Evolutionary conservation across 768 basidiomycete genomes (phyloP), one percentile per base, ranked within the genome.

Genomic region (Tricholoma sp.): DNA sequence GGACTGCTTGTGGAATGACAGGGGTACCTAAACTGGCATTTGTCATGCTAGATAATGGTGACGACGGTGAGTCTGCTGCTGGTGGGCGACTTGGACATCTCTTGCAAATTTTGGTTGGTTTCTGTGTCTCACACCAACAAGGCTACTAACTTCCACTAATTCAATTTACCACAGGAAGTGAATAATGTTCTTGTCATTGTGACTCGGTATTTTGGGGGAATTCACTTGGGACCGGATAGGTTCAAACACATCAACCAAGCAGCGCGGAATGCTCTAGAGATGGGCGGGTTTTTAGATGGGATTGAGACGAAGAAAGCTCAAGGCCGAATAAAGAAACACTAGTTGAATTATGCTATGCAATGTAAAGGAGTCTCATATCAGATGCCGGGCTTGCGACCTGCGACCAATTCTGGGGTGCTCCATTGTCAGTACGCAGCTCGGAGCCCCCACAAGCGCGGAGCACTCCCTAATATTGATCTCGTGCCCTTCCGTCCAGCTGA

Each of bases 161-260:
- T 15, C 28, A n/a, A 31, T 50, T 56, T 9, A 51, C 36, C 1
- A 17, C 41, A 91, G 90, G 91, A 92, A 58, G 77, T 89, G 18
- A 81, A 85, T 57, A 81, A 95, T 63, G 91, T 97, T 11, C 76
- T 98, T 1, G 89, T 99, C 13, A 74, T 98, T 17, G 96, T 99
- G 11, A 93, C 94, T 3, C 85, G 96, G 37, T 96, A 92, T 72
- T 98, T 90, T 66, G 96, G 96, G 12, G 96, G 96, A 0, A 87
- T 89, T 11, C 89, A 91, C 59, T 78, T 99, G 1, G 95, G 93
- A 3, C 86, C 94, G 0, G 94, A 95, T 66, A 76, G 89, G 34
- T 92, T 88, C 72, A 89, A 90, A 66, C 92, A 96, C 64, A 98
- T 99, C 69, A 98, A 96, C 65, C 91, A 95, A 67, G 93, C 93